Base-by-base conservation (phyloP, 2,329 filamentous ascomycete genomes). In the Cordyceps fumosorosea region DNA sequence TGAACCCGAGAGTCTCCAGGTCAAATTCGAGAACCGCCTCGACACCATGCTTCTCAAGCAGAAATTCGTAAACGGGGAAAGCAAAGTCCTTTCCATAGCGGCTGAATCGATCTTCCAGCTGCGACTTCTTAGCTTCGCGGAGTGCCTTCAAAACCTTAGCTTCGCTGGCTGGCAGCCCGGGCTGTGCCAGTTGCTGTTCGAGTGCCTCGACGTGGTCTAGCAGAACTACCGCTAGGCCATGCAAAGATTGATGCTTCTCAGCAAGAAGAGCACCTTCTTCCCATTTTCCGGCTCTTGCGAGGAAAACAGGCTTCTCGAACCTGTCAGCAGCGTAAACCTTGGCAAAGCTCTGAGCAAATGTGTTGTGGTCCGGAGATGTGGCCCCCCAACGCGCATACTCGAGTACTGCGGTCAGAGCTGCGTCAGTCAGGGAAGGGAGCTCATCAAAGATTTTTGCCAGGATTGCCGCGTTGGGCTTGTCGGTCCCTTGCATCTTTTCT, bases 21-120 rank as follows among this genome's bases (percentile, higher is more conserved):
- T 87, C 80, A 63, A 90, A 90, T 68, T 87, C 82, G 59, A 99
- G 81, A 32, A 97, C 80, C 1, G 83, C 80, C 66, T 86, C 81
- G 50, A 90, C 80, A 52, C 89, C 83, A 61, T 84, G 83, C 68
- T 84, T 82, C 40, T 84, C 80, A 59, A 97, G 87, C 60, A 93
- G 81, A 65, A 88, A 87, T 62, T 90, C 84, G 73, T 96, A 98
- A 65, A 91, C 89, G 0, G 91, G 89, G 67, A 87, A 87, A 3
- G 89, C 87, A 73, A 89, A 92, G 1, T 78, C 76, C 65, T 86
- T 79, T 18, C 85, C 85, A 66, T 89, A 90, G 29, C 76, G 79
- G n/a, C 81, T 78, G 69, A 92, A 89, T 59, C 80, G 80, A 42
- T 78, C 71, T 68, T 82, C 81, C n/a, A 76, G 70, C 44, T 78